Conservation (phyloP, 306 rosid genomes). For the Lagenaria siceraria region DNA sequence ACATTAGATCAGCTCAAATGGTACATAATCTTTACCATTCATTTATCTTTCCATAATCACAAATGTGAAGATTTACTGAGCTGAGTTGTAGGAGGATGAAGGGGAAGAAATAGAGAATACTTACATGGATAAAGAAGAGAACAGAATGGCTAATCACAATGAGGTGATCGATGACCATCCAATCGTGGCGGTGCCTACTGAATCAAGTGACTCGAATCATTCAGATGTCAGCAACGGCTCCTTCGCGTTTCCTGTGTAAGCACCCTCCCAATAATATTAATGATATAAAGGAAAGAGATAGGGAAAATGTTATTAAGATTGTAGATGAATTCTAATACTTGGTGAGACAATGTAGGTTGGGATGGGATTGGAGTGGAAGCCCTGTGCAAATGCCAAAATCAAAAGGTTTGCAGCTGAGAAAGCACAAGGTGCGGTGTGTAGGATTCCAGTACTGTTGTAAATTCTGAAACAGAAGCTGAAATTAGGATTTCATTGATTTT, state of each 20-base stretch:
- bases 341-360: conserved; percentile 30
- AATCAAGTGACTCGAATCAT: conserved; percentile 36
- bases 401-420: conserved; percentile 35
- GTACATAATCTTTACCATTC: conserved; percentile 8
- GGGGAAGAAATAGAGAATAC: conserved; percentile 13
- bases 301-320: background rate
- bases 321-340: background rate
- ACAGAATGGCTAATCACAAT: conserved; percentile 1
- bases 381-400: conserved; percentile 58
- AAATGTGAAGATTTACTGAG: background rate
- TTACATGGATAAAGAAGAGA: conserved; percentile 7
- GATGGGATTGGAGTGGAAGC: conserved; percentile 63
- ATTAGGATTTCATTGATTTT: background rate
- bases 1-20: conserved; percentile 14
- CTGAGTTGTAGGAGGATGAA: conserved; percentile 14
- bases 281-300: background rate
- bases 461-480: conserved; percentile 24
- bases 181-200: conserved; percentile 2
- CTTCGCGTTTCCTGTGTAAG: conserved; percentile 79
- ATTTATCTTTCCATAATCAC: background rate
- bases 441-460: conserved; percentile 44
- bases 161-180: conserved; percentile 14
- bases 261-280: background rate
- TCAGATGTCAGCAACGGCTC: conserved; percentile 48
- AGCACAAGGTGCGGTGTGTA: conserved; percentile 29